Percentiles rank a stretch among this genome's conserved stretches.
These are phyloP conservation scores for Colletotrichum chrysophilum DNA, from an alignment of 2,329 filamentous ascomycete species.

Conservation along the genomic window DNA sequence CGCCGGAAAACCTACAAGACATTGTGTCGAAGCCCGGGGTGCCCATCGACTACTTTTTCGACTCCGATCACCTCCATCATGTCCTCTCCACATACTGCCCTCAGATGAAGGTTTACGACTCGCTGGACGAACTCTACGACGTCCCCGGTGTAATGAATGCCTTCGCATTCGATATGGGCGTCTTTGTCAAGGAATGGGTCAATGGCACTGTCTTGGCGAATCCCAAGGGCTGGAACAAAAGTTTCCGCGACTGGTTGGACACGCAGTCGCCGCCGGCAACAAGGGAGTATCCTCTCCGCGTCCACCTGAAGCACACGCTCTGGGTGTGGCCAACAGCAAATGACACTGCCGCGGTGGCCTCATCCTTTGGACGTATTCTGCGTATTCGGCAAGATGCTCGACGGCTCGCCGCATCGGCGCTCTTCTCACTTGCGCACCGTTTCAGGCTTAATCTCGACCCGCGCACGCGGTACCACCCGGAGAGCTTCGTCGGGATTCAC, in stretches of 20 bases:
- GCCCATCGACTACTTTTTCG: slow-evolving; percentile 39
- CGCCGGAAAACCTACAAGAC: slow-evolving; percentile 32
- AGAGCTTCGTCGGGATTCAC: slow-evolving; percentile 37
- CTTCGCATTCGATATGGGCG: slow-evolving; percentile 26
- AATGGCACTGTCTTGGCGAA: slow-evolving; percentile 31
- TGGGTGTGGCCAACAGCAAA: slow-evolving; percentile 36
- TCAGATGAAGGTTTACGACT: slow-evolving; percentile 39
- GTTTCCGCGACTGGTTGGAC: slow-evolving; percentile 32
- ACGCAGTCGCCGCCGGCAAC: slow-evolving; percentile 26
- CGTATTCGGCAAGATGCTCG: slow-evolving; percentile 38
- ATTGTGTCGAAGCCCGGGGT: slow-evolving; percentile 22
- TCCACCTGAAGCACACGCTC: slow-evolving; percentile 32
- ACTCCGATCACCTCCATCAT: slow-evolving; percentile 32
- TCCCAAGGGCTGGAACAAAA: slow-evolving; percentile 20
- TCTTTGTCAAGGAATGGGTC: slow-evolving; percentile 22
- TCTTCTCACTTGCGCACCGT: slow-evolving; percentile 36
- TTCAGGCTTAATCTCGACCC: slow-evolving; percentile 30
- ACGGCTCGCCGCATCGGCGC: slow-evolving; percentile 35
- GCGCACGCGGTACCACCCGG: slow-evolving; percentile 24
- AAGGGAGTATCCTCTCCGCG: slow-evolving; percentile 35
- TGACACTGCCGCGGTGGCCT: slow-evolving; percentile 32
- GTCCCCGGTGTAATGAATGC: slow-evolving; percentile 31
- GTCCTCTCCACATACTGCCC: slow-evolving; percentile 36
- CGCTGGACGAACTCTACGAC: slow-evolving; percentile 38
- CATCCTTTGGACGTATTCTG: slow-evolving; percentile 43